Conservation (phyloP, 2,329 filamentous ascomycete genomes). For the Nemania diffusa region DNA sequence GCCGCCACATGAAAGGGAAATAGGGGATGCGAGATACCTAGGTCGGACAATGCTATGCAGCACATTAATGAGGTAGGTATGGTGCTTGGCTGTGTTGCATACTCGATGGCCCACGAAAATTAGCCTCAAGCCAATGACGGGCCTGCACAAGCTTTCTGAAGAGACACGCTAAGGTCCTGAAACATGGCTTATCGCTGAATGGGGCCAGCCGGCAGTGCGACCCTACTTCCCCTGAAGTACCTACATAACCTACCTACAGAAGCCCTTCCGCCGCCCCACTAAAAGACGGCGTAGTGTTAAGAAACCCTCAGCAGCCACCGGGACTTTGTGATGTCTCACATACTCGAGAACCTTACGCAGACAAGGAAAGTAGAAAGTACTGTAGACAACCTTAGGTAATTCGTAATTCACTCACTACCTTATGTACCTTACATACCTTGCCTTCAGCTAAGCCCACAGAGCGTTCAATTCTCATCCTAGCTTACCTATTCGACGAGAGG, state of each 20-base stretch:
- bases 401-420: no score
- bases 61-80: conserved; percentile 7
- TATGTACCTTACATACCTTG: no score
- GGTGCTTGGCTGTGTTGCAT: not conserved
- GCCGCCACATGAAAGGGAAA: not conserved
- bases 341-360: not conserved
- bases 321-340: not conserved
- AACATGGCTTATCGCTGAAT: conserved; percentile 35
- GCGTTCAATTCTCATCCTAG: not conserved
- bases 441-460: not conserved
- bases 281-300: not conserved
- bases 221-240: not conserved
- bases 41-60: conserved; percentile 18
- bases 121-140: conserved; percentile 29
- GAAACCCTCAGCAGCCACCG: not conserved
- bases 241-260: not conserved
- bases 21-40: conserved; percentile 14
- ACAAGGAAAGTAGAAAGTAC: no score
- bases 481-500: not conserved
- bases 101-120: not conserved
- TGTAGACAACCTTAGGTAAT: no score
- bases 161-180: conserved; percentile 37
- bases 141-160: conserved; percentile 9
- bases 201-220: conserved; percentile 11
- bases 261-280: not conserved